phyloP scores from a whole-genome alignment of 1,284 basidiomycete species.

The Singerocomus inundabilis region DNA sequence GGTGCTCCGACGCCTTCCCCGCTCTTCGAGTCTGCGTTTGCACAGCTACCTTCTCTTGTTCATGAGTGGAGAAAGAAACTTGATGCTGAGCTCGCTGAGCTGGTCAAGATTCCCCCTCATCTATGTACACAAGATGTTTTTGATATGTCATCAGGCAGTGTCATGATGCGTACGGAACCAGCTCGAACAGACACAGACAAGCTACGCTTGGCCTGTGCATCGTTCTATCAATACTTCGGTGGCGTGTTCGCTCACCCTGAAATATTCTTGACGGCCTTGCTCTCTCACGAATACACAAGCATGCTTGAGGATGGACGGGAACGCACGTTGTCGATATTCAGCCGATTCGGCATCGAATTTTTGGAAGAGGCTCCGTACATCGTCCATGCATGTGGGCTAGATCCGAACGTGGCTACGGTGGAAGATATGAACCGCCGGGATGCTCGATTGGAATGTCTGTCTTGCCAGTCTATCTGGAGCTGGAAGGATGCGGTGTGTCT shows the following conservation, averaged over 20 bases:
- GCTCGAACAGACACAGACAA: background rate
- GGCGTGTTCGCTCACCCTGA: background rate
- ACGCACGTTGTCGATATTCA: background rate
- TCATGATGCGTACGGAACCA: background rate
- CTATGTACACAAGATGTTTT: background rate
- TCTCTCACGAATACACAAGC: background rate
- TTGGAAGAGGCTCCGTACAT: conserved; percentile 7
- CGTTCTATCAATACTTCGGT: background rate
- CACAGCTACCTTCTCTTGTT: conserved; percentile 14
- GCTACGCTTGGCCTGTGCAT: conserved; percentile 7
- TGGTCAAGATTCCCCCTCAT: conserved; percentile 8
- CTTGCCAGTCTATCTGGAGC: background rate
- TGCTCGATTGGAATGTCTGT: conserved; percentile 7
- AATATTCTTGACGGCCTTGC: background rate
- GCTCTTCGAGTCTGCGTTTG: conserved; percentile 17
- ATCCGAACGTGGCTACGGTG: conserved; percentile 16
- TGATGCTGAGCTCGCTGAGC: conserved; percentile 10
- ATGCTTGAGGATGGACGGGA: too few species aligned
- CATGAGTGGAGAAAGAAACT: conserved; percentile 15
- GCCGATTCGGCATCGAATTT: conserved; percentile 1
- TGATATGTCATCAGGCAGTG: background rate
- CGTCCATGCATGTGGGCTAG: conserved; percentile 9
- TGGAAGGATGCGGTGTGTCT: conserved; percentile 8
- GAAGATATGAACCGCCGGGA: conserved; percentile 18
- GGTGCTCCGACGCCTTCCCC: background rate